Base-by-base conservation (phyloP, 2,329 filamentous ascomycete species). In the Botrytis medusae region DNA sequence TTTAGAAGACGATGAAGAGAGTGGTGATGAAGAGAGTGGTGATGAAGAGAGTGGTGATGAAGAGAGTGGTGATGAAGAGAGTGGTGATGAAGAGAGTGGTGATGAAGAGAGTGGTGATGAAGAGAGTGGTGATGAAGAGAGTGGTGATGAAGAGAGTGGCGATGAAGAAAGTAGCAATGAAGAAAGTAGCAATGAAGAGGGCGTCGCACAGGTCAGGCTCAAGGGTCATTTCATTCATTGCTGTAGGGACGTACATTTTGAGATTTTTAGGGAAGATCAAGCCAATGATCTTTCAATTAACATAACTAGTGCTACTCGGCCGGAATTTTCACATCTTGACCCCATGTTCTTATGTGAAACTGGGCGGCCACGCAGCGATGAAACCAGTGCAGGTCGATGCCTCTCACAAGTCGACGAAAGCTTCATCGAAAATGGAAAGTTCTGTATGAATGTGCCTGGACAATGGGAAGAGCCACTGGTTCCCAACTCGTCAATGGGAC, bases 291-390 rank as follows among this genome's bases (percentile, higher is more conserved):
- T 67, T 34, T 25, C n/a, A 1, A 34, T 72, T 1, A 44, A 72
- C 9, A 40, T 72, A 22, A 29, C 29, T 16, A 63, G 54, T 71
- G 22, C 29, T 5, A 62, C 57, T 51, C 20, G n/a, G 6, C 44
- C 70, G 0, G 20, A 67, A 37, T 73, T 60, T 22, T 57, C 63
- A 22, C 65, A 75, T 57, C 67, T 73, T 7, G 70, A 74, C 51
- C 61, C 74, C 0, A 20, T n/a, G 12, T 75, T 71, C 29, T 37
- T 71, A 62, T 74, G 74, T 16, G 54, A 68, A 51, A 44, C 25
- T 29, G 8, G 29, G 5, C 37, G 9, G 2, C 1, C 0, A 51
- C 37, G n/a, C 4, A 2, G 57, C 29, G 42, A 59, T 34, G 2
- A 0, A 0, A 29, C 20, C 34, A 37, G 60, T 14, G 5, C 20